Percentiles rank a stretch among this genome's conserved stretches.
These are phyloP conservation scores for Pleurotus pulmonarius DNA, from an alignment of 768 basidiomycete species.

Conservation along the genomic window DNA sequence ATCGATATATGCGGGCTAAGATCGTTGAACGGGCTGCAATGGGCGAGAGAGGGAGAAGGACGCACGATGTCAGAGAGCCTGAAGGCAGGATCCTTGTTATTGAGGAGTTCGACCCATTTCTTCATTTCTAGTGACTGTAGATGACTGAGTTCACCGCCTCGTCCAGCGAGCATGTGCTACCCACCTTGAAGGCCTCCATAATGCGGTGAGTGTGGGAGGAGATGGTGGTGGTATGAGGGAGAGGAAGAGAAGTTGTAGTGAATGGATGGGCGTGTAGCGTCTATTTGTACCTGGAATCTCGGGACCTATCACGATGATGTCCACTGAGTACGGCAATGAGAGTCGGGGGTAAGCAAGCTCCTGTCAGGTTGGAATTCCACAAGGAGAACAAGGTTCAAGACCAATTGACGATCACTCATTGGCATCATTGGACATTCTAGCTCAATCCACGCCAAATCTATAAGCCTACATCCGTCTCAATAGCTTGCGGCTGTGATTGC, in stretches of 20 bases:
- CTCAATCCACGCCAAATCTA: too few species aligned
- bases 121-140: not conserved
- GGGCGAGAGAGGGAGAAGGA: not conserved
- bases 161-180: not conserved
- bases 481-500: not conserved
- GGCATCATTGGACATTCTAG: too few species aligned
- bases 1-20: conserved; percentile 47
- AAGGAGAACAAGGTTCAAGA: not conserved
- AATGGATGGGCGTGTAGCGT: not conserved
- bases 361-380: not conserved
- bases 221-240: conserved; percentile 14
- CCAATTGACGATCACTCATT: not conserved
- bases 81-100: conserved; percentile 17
- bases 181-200: not conserved
- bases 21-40: not conserved
- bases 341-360: not conserved
- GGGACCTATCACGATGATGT: not conserved
- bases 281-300: not conserved
- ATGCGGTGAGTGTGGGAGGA: conserved; percentile 16
- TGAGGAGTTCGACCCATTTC: not conserved
- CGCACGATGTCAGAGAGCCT: conserved; percentile 26
- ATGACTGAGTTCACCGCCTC: not conserved
- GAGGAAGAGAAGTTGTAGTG: conserved; percentile 4
- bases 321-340: not conserved
- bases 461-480: too few species aligned